These are phyloP conservation scores for Vaccinium myrtillus DNA, from an alignment of 148 eudicot genomes.

Conservation along the genomic window DNA sequence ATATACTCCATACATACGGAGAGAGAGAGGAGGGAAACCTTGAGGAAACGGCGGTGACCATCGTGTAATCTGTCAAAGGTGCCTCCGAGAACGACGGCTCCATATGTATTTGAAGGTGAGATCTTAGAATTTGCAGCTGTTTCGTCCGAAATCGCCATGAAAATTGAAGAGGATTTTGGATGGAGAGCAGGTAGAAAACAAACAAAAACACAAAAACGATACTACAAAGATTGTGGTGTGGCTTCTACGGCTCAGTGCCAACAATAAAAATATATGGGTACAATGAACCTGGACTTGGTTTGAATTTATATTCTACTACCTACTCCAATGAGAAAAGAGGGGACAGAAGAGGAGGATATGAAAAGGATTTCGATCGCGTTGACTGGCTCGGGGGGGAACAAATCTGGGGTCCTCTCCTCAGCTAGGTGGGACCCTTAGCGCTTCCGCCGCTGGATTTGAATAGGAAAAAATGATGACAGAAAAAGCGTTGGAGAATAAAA, in stretches of 20 bases:
- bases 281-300: background rate
- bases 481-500: too few species aligned
- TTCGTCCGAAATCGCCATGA: conserved; percentile 25
- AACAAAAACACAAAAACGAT: background rate
- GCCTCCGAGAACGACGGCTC: conserved; percentile 78
- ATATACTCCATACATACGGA: background rate
- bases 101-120: conserved; percentile 59
- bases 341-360: too few species aligned
- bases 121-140: conserved; percentile 17
- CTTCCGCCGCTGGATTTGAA: too few species aligned
- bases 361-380: too few species aligned
- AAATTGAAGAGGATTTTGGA: background rate
- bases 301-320: background rate
- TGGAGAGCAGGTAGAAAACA: background rate
- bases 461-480: too few species aligned
- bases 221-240: background rate
- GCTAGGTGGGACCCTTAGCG: too few species aligned
- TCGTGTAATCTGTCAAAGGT: conserved; percentile 94
- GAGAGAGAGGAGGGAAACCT: conserved; percentile 29
- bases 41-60: conserved; percentile 91
- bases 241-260: background rate
- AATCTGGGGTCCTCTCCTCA: too few species aligned
- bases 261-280: background rate
- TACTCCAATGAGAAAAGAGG: background rate
- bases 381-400: too few species aligned